These are phyloP conservation scores for Brachypodium distachyon DNA, from an alignment of 202 grass and related monocot species.

Conservation along the genomic window DNA sequence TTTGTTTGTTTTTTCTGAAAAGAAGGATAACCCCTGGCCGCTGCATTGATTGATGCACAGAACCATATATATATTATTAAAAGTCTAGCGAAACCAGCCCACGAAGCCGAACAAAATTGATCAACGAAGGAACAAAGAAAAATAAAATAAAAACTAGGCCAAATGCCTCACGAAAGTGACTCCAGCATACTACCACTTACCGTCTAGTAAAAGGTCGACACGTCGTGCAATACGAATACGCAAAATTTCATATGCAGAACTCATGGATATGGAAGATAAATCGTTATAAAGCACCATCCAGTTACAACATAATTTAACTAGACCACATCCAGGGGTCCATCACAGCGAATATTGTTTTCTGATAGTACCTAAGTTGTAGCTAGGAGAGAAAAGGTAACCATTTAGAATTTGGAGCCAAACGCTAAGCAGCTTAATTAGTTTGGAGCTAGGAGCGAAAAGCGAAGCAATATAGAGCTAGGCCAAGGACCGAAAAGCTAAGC, in stretches of 20 bases:
- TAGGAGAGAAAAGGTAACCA: neutral
- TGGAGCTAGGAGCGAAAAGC: neutral
- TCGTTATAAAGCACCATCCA: neutral
- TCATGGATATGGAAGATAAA: neutral
- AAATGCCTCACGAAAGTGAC: no score
- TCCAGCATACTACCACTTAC: no score
- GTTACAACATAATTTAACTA: neutral
- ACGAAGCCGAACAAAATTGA: no score
- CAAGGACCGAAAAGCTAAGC: neutral
- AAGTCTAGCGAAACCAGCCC: no score
- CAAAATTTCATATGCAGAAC: neutral
- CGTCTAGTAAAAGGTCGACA: no score
- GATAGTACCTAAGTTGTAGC: neutral
- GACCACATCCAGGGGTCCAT: neutral
- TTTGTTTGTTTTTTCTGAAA: no score
- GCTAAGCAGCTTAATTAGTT: neutral
- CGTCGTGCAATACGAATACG: neutral
- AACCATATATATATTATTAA: no score
- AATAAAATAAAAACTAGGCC: no score
- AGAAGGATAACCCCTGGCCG: no score
- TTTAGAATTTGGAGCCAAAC: neutral
- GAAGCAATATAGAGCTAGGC: no score
- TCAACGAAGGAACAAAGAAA: no score
- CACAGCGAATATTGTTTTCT: neutral
- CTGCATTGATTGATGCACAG: no score